Percentiles rank a stretch among this genome's conserved stretches.
Evolutionary conservation across 164 flowering plant species (phyloP).

Genomic region (Annona squamosa): DNA sequence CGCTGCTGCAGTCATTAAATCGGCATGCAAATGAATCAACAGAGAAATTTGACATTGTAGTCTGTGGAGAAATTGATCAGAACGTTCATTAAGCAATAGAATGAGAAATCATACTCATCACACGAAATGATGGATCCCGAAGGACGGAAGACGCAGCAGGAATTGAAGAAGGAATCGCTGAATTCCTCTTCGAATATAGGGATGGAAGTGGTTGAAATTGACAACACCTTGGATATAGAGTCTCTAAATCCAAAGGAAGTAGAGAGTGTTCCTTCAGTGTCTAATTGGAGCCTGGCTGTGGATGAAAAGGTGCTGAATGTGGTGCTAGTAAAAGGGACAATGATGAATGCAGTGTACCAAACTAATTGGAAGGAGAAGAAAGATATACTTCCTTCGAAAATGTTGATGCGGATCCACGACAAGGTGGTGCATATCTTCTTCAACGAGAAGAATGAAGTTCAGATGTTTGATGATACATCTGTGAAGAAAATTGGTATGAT

Average conservation of each 20-base stretch:
- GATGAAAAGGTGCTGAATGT: conserved; percentile 51
- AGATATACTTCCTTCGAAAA: conserved; percentile 38
- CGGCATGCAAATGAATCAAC: no score
- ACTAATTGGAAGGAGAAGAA: conserved; percentile 55
- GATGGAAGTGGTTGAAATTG: conserved; percentile 11
- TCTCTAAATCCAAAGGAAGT: conserved; percentile 45
- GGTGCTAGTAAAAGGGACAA: conserved; percentile 64
- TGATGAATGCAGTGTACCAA: conserved; percentile 80
- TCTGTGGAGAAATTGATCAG: no score
- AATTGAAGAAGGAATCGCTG: no score
- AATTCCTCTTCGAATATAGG: neutral
- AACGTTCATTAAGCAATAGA: no score
- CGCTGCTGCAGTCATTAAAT: no score
- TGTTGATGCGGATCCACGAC: conserved; percentile 68
- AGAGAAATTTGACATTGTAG: no score
- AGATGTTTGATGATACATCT: conserved; percentile 40
- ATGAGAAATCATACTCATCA: no score
- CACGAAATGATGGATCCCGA: no score
- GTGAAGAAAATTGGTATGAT: no score
- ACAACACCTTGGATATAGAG: neutral
- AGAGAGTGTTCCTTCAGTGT: conserved; percentile 40
- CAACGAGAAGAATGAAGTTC: conserved; percentile 54
- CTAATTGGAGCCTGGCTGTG: conserved; percentile 47
- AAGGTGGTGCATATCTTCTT: conserved; percentile 80
- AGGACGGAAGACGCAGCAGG: no score